Base-by-base conservation (phyloP, 2,329 filamentous ascomycete genomes). In the Ceratocystis papillata region DNA sequence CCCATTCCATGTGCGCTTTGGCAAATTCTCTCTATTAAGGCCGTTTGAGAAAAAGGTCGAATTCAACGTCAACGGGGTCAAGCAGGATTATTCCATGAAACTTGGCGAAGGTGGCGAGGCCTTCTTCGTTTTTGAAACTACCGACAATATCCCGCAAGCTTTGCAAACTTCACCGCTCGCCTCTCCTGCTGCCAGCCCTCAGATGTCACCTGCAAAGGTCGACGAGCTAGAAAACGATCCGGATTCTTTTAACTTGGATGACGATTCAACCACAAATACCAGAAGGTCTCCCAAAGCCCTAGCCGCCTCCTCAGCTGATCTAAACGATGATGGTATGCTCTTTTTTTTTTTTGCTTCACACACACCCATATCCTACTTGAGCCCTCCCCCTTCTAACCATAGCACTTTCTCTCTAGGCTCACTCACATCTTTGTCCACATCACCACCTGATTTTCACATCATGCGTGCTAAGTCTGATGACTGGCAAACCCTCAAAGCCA, bases 41-140 rank as follows among this genome's bases (percentile, higher is more conserved):
- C 94, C 94, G 0, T 96, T 87, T 68, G 94, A 99, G 77, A 99
- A 99, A 79, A 99, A 97, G 83, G 94, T 99, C 73, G 92, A 97
- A 77, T 99, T 99, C 78, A 84, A 83, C 71, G 92, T 99, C 81
- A 99, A 99, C 80, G 88, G 89, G 72, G 78, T 83, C 68, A 95
- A 94, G 77, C 91, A 96, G 75, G 82, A 94, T 70, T 96, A 96
- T 79, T 86, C 94, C 60, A 99, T 99, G 94, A 99, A 99, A 78
- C 82, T 99, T 22, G 94, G 94, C 57, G 94, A 99, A 74, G 94
- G 90, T 64, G 94, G 94, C 70, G 94, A 99, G 78, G 94, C 94
- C 30, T 99, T 99, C 78, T 99, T 99, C 76, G 91, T 99, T 69
- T 97, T 99, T 73, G 91, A 97, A 78, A 99, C 94, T 7, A 88